Evolutionary conservation across 2,329 filamentous ascomycete species (phyloP).

Genomic region (Claviceps capensis): DNA sequence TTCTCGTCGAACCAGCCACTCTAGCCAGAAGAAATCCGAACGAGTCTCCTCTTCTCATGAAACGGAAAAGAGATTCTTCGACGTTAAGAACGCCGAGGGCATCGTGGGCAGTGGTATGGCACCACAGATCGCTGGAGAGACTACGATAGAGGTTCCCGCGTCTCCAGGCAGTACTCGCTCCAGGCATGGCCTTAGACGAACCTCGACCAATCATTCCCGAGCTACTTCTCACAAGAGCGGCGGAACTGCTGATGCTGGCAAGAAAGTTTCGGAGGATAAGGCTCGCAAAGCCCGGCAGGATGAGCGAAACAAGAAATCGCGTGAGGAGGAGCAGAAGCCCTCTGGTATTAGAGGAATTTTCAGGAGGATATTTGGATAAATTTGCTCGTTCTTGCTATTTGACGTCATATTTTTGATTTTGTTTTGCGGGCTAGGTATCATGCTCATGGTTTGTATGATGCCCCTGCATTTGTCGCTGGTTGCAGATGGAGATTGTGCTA

Average conservation of each 20-base stretch:
- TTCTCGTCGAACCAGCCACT: slow-evolving; percentile 28
- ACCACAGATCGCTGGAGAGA: slow-evolving; percentile 12
- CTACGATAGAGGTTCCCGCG: slow-evolving; percentile 3
- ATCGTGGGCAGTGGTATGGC: slow-evolving; percentile 13
- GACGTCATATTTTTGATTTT: neutral
- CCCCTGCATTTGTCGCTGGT: slow-evolving; percentile 2
- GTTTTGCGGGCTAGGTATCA: neutral
- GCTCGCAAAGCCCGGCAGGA: slow-evolving; percentile 21
- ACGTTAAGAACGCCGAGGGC: slow-evolving; percentile 25
- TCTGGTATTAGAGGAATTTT: slow-evolving; percentile 22
- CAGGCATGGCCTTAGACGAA: slow-evolving; percentile 13
- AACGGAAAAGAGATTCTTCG: slow-evolving; percentile 28
- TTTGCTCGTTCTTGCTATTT: neutral
- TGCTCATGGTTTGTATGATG: slow-evolving; percentile 5
- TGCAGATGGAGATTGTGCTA: slow-evolving; percentile 3
- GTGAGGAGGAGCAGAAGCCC: slow-evolving; percentile 16
- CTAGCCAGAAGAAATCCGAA: slow-evolving; percentile 19
- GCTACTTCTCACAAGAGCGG: slow-evolving; percentile 8
- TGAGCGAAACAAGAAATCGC: slow-evolving; percentile 20
- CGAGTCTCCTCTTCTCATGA: slow-evolving; percentile 14
- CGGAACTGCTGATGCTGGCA: neutral
- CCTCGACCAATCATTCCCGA: slow-evolving; percentile 15
- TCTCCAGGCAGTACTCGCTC: slow-evolving; percentile 10
- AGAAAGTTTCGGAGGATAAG: slow-evolving; percentile 15
- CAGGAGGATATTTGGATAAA: slow-evolving; percentile 21